phyloP scores from a whole-genome alignment of 75 land plant species.

The Ceratopteris richardii region DNA sequence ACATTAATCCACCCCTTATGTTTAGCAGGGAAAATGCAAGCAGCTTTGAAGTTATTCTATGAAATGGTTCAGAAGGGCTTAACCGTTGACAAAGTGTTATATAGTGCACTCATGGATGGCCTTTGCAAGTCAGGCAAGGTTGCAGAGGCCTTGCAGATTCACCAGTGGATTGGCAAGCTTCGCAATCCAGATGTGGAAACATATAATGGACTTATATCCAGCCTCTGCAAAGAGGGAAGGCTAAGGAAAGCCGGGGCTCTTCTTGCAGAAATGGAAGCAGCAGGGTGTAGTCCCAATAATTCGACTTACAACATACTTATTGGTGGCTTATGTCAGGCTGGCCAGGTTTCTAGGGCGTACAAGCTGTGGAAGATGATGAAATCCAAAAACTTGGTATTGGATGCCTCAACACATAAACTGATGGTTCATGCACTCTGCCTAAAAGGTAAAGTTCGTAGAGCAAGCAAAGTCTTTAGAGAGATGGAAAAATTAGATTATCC shows the following conservation, averaged over 20 bases:
- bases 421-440: slow-evolving; percentile 58
- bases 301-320: slow-evolving; percentile 63
- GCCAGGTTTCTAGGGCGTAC: slow-evolving; percentile 41
- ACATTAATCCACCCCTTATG: slow-evolving; percentile 45
- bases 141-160: slow-evolving; percentile 26
- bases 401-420: slow-evolving; percentile 52
- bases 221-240: slow-evolving; percentile 53
- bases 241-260: slow-evolving; percentile 49
- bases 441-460: slow-evolving; percentile 32
- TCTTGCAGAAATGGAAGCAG: slow-evolving; percentile 54
- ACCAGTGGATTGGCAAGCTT: neutral
- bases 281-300: slow-evolving; percentile 46
- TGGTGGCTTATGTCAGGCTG: slow-evolving; percentile 54
- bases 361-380: slow-evolving; percentile 37
- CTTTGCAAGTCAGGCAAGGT: slow-evolving; percentile 37
- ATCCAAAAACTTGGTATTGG: slow-evolving; percentile 41
- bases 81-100: neutral
- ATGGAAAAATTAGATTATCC: slow-evolving; percentile 50
- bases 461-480: slow-evolving; percentile 41
- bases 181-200: slow-evolving; percentile 35
- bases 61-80: slow-evolving; percentile 1
- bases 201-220: slow-evolving; percentile 52
- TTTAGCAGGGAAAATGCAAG: slow-evolving; percentile 26
- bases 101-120: slow-evolving; percentile 33
- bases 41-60: slow-evolving; percentile 45